A percentile compares a stretch with the other conserved stretches of the same genome.
These are phyloP conservation scores for Ciborinia camelliae DNA, from an alignment of 2,329 filamentous ascomycete genomes.

Conservation along the genomic window DNA sequence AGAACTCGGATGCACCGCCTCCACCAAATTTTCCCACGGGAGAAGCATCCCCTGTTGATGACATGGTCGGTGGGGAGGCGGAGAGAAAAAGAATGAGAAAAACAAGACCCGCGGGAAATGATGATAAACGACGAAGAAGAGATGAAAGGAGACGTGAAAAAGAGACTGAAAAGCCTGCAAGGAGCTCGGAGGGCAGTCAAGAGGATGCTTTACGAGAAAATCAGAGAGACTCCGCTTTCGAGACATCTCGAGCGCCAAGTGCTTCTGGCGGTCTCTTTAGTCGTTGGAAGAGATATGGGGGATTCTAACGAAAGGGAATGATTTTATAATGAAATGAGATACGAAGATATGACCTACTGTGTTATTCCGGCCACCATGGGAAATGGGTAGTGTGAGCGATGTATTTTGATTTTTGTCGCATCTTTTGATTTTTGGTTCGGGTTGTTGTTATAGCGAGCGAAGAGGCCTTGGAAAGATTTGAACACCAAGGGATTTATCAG, in stretches of 20 bases:
- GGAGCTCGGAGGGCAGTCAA: slow-evolving; percentile 37
- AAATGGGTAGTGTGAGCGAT: background rate
- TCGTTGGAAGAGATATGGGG: slow-evolving; percentile 35
- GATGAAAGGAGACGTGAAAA: slow-evolving; percentile 33
- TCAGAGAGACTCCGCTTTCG: slow-evolving; percentile 32
- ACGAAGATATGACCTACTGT: slow-evolving; percentile 16
- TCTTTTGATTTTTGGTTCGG: background rate
- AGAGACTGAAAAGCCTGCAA: slow-evolving; percentile 26
- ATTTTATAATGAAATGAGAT: slow-evolving; percentile 16
- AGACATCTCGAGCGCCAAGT: slow-evolving; percentile 57
- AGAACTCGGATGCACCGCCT: slow-evolving; percentile 59
- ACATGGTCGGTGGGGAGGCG: slow-evolving; percentile 30
- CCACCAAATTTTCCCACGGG: slow-evolving; percentile 43
- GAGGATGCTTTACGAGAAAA: slow-evolving; percentile 32
- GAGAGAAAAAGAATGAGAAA: slow-evolving; percentile 31
- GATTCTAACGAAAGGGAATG: slow-evolving; percentile 23
- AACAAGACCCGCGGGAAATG: slow-evolving; percentile 29
- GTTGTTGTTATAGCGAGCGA: slow-evolving; percentile 3
- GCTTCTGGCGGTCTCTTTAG: slow-evolving; percentile 61
- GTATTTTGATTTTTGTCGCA: slow-evolving; percentile 8
- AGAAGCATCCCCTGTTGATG: slow-evolving; percentile 31
- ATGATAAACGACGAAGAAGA: slow-evolving; percentile 33
- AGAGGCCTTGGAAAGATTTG: slow-evolving; percentile 1
- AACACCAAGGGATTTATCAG: background rate
- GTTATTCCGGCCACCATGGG: background rate